These are phyloP conservation scores for Colletotrichum sojae DNA, from an alignment of 2,329 filamentous ascomycete species.

Conservation along the genomic window DNA sequence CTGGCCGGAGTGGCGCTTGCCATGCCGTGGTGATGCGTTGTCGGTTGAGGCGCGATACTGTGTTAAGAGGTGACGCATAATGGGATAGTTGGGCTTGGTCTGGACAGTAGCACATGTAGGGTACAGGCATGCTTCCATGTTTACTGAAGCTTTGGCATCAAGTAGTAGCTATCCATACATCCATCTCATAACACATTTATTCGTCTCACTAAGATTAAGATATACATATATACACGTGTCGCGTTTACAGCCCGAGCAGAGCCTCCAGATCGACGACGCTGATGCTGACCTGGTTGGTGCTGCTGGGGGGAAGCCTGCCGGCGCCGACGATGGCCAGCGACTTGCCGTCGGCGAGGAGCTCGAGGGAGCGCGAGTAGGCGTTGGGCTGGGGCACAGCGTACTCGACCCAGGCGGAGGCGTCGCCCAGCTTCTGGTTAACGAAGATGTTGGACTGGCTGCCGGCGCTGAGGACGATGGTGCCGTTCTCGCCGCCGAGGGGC, in stretches of 20 bases:
- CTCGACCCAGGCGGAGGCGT: constrained; percentile 53
- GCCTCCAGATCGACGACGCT: constrained; percentile 51
- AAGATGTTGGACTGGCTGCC: constrained; percentile 56
- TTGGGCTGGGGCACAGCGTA: constrained; percentile 52
- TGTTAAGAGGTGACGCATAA: neutral
- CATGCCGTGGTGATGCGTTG: constrained; percentile 1
- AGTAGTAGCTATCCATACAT: too few species aligned
- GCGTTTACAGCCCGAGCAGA: constrained; percentile 28
- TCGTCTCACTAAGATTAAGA: neutral
- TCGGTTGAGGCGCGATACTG: neutral
- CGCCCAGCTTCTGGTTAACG: constrained; percentile 58
- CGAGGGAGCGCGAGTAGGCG: constrained; percentile 55
- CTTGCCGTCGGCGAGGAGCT: constrained; percentile 52
- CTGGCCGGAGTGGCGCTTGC: constrained; percentile 7
- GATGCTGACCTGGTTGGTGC: constrained; percentile 58
- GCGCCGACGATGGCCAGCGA: constrained; percentile 59
- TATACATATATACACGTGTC: neutral
- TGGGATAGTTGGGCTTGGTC: neutral
- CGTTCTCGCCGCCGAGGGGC: constrained; percentile 57
- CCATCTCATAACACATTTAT: neutral
- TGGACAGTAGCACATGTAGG: too few species aligned
- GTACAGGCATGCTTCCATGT: too few species aligned
- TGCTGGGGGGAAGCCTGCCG: constrained; percentile 61
- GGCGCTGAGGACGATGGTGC: constrained; percentile 62
- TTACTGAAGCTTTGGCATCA: too few species aligned